Evolutionary conservation across 2,329 filamentous ascomycete genomes (phyloP).

Genomic region (Fusarium sarcochroum): DNA sequence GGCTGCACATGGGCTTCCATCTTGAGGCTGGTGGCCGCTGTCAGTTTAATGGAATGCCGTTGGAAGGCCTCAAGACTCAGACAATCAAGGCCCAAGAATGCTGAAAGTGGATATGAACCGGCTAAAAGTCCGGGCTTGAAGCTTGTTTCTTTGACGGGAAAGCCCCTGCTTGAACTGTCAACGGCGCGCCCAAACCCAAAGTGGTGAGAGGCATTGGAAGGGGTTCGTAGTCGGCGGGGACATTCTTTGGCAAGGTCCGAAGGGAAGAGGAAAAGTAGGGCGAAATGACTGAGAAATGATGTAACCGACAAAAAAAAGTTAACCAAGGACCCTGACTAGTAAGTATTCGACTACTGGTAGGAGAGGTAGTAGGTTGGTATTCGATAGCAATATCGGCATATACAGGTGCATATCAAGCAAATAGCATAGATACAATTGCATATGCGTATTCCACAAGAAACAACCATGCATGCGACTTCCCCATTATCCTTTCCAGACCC

Average conservation of each 20-base stretch:
- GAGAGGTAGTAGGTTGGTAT: neutral
- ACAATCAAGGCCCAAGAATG: constrained; percentile 9
- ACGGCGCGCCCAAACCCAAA: constrained; percentile 32
- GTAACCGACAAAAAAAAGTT: constrained; percentile 39
- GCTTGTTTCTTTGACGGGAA: constrained; percentile 20
- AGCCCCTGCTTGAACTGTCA: constrained; percentile 22
- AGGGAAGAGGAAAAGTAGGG: constrained; percentile 17
- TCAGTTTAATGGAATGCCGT: constrained; percentile 16
- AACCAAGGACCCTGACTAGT: constrained; percentile 26
- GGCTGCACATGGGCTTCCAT: too few species aligned
- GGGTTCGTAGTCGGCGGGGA: constrained; percentile 27
- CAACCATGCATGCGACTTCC: neutral
- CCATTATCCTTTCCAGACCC: constrained; percentile 5
- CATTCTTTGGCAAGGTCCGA: neutral
- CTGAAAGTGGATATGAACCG: neutral
- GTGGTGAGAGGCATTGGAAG: constrained; percentile 10
- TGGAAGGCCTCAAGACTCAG: neutral
- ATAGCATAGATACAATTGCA: too few species aligned
- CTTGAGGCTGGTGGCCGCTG: neutral
- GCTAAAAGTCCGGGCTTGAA: constrained; percentile 5
- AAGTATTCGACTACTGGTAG: neutral
- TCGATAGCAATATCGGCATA: too few species aligned
- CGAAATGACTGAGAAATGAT: constrained; percentile 30
- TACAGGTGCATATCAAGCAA: too few species aligned
- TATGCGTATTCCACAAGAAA: too few species aligned